Percentiles rank a stretch among this genome's conserved stretches.
phyloP scores from a whole-genome alignment of 352 stramenopile genomes.

The Phytopythium helicoides region DNA sequence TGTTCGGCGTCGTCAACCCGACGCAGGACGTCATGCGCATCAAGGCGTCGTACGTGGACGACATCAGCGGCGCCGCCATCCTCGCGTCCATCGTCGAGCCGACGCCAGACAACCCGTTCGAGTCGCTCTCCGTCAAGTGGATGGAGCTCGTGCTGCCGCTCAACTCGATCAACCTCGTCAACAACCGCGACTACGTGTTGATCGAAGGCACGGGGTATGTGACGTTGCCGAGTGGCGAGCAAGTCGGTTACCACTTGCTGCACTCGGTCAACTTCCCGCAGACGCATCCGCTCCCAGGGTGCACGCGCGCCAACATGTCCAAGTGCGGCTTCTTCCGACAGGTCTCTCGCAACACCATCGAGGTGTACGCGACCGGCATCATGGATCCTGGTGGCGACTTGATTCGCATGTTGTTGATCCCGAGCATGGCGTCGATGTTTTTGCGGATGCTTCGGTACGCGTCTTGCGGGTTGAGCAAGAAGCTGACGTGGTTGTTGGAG shows the following conservation, averaged over 20 bases:
- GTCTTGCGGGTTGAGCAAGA: slow-evolving; percentile 32
- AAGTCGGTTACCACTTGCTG: slow-evolving; percentile 23
- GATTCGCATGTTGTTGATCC: slow-evolving; percentile 16
- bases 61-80: slow-evolving; percentile 22
- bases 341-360: slow-evolving; percentile 13
- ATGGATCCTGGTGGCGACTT: slow-evolving; percentile 21
- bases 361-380: slow-evolving; percentile 22
- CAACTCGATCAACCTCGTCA: slow-evolving; percentile 30
- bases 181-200: slow-evolving; percentile 38
- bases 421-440: slow-evolving; percentile 16
- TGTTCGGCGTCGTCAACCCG: slow-evolving; percentile 32
- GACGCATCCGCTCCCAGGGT: slow-evolving; percentile 13
- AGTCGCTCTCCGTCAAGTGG: slow-evolving; percentile 31
- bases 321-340: slow-evolving; percentile 32
- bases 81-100: slow-evolving; percentile 21
- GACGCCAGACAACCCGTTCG: slow-evolving; percentile 25
- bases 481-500: slow-evolving; percentile 32
- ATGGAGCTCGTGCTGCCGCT: slow-evolving; percentile 32
- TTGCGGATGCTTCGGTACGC: slow-evolving; percentile 20
- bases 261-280: slow-evolving; percentile 22
- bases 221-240: slow-evolving; percentile 18
- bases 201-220: slow-evolving; percentile 28
- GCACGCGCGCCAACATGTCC: slow-evolving; percentile 23
- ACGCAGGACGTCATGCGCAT: slow-evolving; percentile 28
- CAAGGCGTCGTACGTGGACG: slow-evolving; percentile 32